A percentile compares a stretch with the other conserved stretches of the same genome.
phyloP scores from a whole-genome alignment of 306 rosid genomes.

The Leucaena leucocephala region DNA sequence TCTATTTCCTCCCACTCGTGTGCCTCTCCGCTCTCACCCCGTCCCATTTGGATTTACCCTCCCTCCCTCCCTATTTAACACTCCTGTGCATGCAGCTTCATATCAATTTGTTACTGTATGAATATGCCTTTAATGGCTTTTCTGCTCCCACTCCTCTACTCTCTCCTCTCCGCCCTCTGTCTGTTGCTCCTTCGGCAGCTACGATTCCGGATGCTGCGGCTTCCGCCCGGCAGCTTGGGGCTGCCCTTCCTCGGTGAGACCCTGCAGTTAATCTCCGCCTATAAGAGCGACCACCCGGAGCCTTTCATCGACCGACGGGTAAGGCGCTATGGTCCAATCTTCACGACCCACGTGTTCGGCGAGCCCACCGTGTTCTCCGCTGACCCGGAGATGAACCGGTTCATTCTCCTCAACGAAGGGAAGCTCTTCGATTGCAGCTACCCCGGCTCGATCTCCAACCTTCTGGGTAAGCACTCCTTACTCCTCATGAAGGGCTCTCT shows the following conservation, averaged over 20 bases:
- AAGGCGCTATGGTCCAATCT: slow-evolving; percentile 71
- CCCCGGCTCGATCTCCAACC: slow-evolving; percentile 85
- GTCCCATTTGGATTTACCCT: slow-evolving; percentile 12
- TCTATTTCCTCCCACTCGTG: slow-evolving; percentile 33
- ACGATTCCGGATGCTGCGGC: slow-evolving; percentile 42
- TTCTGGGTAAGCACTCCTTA: slow-evolving; percentile 81
- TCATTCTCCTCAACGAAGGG: slow-evolving; percentile 85
- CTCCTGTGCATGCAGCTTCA: neutral
- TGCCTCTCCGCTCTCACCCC: slow-evolving; percentile 21
- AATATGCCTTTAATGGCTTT: slow-evolving; percentile 47
- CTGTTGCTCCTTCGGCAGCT: slow-evolving; percentile 44
- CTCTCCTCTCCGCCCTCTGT: neutral
- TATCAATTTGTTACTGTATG: no score
- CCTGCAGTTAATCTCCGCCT: slow-evolving; percentile 79
- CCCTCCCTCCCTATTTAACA: neutral
- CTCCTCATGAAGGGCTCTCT: slow-evolving; percentile 77
- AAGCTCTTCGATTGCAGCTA: slow-evolving; percentile 85
- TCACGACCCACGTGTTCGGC: slow-evolving; percentile 90
- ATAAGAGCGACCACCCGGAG: slow-evolving; percentile 86
- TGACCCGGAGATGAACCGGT: slow-evolving; percentile 86
- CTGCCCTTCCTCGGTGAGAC: slow-evolving; percentile 86
- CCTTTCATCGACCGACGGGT: slow-evolving; percentile 85
- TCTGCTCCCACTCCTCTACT: slow-evolving; percentile 25
- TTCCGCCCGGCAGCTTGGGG: slow-evolving; percentile 86
- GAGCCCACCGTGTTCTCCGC: slow-evolving; percentile 92